Evolutionary conservation across 202 grass and related monocot genomes (phyloP), one percentile per base, ranked within the genome.

Genomic region (Eragrostis tef): DNA sequence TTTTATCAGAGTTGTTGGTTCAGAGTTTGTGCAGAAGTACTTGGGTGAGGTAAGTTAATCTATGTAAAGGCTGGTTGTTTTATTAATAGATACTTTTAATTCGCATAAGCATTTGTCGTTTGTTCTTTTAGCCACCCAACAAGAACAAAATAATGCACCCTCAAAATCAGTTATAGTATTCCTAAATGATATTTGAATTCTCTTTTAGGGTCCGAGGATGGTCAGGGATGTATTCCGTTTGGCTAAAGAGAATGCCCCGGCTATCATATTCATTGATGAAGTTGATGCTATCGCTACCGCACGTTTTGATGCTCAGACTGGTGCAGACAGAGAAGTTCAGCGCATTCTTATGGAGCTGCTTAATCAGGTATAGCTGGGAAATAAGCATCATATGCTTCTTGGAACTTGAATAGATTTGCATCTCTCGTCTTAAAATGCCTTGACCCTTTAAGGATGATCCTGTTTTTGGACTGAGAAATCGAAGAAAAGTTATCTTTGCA

Each of bases 301-400:
- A 39, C 92, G 95, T 79, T 98, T 98, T 47, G 95, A 98, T 94
- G 95, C 95, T 81, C 95, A 98, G 82, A 98, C 95, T 49, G 95
- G 95, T 75, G 95, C 95, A 56, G 95, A 98, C 73, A 69, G 95
- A 77, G 95, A 98, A 87, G 94, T 97, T 80, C 94, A 97, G 74
- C 94, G 94, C 84, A 97, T 97, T 79, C 90, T 97, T 67, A 97
- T 97, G 94, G 94, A 97, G 79, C 92, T 97, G 11, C 85, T 97
- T 17, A 97, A 97, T 91, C 94, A 97, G 90, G 94, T 97, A 75
- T 2, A 52, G 50, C 16, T 73, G 13, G 48, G 48, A n/a, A n/a
- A 50, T 50, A 5, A 50, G 17, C 26, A 14, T 7, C 16, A 29
- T 10, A n/a, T 29, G 44, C n/a, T 19, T 1, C 0, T 53, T 29